Evolutionary conservation across 176 grass and related monocot genomes (phyloP).

Genomic region (Avena eriantha): DNA sequence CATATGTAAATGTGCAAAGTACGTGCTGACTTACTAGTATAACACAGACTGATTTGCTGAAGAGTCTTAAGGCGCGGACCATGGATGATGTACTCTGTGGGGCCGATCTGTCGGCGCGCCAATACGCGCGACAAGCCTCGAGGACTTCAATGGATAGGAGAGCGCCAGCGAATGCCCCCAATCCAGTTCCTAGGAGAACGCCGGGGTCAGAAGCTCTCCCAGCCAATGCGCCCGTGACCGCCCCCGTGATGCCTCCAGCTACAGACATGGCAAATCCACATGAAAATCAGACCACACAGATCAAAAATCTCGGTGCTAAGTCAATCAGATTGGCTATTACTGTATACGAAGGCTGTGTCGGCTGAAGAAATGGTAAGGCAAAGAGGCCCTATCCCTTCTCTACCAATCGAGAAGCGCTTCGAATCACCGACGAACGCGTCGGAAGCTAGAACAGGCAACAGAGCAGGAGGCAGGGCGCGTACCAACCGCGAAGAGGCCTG

Average conservation of each 20-base stretch:
- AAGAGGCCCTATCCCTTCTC: slow-evolving; percentile 2
- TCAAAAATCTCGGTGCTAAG: neutral
- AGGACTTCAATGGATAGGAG: slow-evolving; percentile 80
- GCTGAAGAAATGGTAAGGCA: neutral
- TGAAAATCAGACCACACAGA: neutral
- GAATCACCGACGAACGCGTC: neutral
- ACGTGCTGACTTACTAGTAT: no score
- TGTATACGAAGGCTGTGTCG: neutral
- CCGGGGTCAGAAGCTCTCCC: slow-evolving; percentile 76
- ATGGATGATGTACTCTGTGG: slow-evolving; percentile 57
- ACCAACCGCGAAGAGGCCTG: slow-evolving; percentile 71
- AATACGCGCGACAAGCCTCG: slow-evolving; percentile 80
- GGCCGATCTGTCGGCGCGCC: slow-evolving; percentile 58
- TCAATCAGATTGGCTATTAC: neutral
- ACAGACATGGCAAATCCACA: slow-evolving; percentile 13
- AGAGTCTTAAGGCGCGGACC: slow-evolving; percentile 48
- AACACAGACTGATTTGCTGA: neutral
- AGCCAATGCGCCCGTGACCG: slow-evolving; percentile 80
- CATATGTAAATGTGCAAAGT: no score
- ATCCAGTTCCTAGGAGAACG: slow-evolving; percentile 64
- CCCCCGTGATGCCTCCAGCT: slow-evolving; percentile 85
- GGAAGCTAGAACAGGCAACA: neutral
- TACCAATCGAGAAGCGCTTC: slow-evolving; percentile 26
- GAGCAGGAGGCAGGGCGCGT: neutral
- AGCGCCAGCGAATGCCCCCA: slow-evolving; percentile 74